Conservation (phyloP, 2,329 filamentous ascomycete species). For the Harringtonia lauricola region DNA sequence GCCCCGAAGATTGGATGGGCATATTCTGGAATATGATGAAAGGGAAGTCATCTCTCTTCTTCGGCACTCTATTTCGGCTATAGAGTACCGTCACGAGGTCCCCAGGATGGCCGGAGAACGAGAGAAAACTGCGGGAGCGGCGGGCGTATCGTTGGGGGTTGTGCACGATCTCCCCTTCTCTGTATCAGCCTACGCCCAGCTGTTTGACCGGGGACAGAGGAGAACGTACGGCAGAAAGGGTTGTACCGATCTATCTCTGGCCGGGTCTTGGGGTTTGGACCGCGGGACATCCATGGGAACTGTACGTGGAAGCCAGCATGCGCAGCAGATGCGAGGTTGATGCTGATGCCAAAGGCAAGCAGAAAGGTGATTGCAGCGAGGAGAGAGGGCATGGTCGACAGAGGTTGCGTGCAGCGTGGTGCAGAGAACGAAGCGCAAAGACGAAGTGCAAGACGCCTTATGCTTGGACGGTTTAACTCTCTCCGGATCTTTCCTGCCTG, state of each 20-base stretch:
- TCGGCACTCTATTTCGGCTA: neutral
- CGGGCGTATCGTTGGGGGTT: conserved; percentile 1
- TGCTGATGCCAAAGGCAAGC: neutral
- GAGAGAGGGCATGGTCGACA: neutral
- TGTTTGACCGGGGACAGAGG: neutral
- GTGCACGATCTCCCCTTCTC: neutral
- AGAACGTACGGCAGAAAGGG: conserved; percentile 1
- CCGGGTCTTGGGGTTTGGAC: neutral
- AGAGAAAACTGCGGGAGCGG: neutral
- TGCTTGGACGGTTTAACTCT: no score
- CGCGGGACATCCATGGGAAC: conserved; percentile 2
- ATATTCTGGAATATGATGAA: neutral
- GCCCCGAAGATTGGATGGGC: conserved; percentile 1
- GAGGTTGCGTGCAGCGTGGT: neutral
- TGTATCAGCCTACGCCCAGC: neutral
- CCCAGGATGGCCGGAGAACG: conserved; percentile 1
- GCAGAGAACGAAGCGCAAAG: neutral
- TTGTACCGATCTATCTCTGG: neutral
- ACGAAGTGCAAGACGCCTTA: no score
- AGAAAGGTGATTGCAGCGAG: neutral
- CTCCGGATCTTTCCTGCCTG: no score
- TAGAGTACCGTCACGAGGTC: conserved; percentile 2
- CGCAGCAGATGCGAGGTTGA: neutral
- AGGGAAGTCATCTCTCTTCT: neutral
- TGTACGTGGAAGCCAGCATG: conserved; percentile 2